Evolutionary conservation across 163 green algal species (phyloP).

Genomic region (Scenedesmus sp.): DNA sequence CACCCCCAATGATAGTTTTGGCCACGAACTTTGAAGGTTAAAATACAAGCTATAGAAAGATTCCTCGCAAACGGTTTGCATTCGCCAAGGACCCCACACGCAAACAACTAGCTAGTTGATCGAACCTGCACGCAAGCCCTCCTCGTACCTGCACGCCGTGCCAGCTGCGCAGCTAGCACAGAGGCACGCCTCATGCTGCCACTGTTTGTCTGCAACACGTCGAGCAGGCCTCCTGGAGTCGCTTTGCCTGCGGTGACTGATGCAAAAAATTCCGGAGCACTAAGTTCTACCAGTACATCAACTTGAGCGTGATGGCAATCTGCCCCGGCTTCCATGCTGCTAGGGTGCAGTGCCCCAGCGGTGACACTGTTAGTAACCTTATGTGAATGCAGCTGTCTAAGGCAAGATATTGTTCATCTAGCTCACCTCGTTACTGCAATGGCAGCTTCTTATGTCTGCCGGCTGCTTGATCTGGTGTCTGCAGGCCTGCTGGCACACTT

Average conservation of each 20-base stretch:
- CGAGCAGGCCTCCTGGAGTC: not conserved
- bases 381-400: not conserved
- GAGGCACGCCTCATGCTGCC: slow-evolving; percentile 35
- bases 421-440: not conserved
- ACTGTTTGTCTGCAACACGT: not conserved
- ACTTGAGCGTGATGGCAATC: not conserved
- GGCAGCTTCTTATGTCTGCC: not conserved
- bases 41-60: not conserved
- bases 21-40: too few relatives aligned
- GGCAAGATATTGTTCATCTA: not conserved
- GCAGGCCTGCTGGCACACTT: not conserved
- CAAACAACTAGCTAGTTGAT: not conserved
- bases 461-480: not conserved
- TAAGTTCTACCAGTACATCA: not conserved
- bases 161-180: slow-evolving; percentile 28
- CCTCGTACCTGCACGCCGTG: slow-evolving; percentile 33
- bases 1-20: not conserved
- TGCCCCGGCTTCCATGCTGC: not conserved
- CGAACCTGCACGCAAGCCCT: not conserved
- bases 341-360: not conserved
- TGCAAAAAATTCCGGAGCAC: not conserved
- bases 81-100: not conserved
- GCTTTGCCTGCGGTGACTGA: not conserved
- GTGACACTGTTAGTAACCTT: not conserved
- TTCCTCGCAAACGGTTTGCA: not conserved